phyloP scores from a whole-genome alignment of 1,284 basidiomycete genomes.

The Leccinum subrobustum region DNA sequence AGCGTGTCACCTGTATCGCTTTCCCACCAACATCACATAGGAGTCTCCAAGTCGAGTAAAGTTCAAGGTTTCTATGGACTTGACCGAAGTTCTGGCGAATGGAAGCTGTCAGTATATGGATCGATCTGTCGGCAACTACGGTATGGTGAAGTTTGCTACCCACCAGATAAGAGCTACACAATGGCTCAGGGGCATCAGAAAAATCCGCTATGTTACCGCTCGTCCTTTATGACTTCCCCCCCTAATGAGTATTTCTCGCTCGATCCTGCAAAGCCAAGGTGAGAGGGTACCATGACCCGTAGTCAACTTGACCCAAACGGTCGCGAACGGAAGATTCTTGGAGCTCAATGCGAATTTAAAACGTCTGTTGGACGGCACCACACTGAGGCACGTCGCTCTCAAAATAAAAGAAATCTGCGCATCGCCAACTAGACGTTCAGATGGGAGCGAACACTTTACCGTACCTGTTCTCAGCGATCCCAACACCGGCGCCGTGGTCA shows the following conservation, averaged over 20 bases:
- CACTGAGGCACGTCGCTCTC: conserved; percentile 32
- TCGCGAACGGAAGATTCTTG: too few relatives aligned
- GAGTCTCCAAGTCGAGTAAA: not conserved
- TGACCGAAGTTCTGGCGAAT: not conserved
- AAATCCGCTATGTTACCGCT: not conserved
- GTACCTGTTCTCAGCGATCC: conserved; percentile 36
- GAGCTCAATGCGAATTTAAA: too few relatives aligned
- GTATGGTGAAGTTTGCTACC: not conserved
- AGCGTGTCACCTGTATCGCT: not conserved
- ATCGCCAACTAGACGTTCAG: conserved; percentile 9
- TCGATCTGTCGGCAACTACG: not conserved
- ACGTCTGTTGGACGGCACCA: too few relatives aligned
- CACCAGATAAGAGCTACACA: not conserved
- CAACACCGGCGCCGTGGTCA: conserved; percentile 33
- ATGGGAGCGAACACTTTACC: conserved; percentile 27
- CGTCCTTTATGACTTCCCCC: not conserved
- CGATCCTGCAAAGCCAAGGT: not conserved
- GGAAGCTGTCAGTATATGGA: not conserved
- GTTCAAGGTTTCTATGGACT: not conserved
- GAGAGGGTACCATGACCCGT: not conserved
- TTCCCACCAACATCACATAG: not conserved
- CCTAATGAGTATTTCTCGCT: not conserved
- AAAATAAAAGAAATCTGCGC: conserved; percentile 31
- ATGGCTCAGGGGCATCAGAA: not conserved
- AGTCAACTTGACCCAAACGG: too few relatives aligned